Evolutionary conservation across 2,329 filamentous ascomycete species (phyloP).

Genomic region (Trichoderma koningiopsis): DNA sequence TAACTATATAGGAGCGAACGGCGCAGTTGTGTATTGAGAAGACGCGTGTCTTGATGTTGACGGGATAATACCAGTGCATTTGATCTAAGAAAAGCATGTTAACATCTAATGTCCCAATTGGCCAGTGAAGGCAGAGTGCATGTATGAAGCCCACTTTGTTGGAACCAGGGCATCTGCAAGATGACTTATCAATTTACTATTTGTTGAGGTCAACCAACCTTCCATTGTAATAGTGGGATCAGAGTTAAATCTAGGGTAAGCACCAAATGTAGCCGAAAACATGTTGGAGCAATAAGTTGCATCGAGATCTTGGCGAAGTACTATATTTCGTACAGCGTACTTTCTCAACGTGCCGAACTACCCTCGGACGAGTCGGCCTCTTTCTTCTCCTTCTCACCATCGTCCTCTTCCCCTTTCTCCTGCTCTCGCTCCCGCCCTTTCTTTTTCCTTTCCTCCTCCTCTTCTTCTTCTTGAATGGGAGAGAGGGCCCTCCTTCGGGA

Average conservation of each 20-base stretch:
- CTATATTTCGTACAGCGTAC: background rate
- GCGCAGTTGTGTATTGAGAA: background rate
- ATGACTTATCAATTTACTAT: background rate
- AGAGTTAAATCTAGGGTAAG: background rate
- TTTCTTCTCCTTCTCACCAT: background rate
- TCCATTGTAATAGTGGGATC: background rate
- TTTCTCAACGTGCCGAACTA: background rate
- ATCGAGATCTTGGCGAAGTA: background rate
- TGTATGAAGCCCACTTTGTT: background rate
- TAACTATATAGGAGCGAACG: background rate
- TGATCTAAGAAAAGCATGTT: background rate
- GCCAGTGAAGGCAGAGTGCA: background rate
- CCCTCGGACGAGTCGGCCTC: background rate
- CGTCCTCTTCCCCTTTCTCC: background rate
- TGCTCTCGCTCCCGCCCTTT: no score
- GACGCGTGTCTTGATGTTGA: background rate
- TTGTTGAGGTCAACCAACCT: background rate
- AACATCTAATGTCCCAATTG: background rate
- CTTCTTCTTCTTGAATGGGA: background rate
- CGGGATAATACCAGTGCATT: background rate
- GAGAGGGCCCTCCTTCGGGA: background rate
- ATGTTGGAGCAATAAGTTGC: background rate
- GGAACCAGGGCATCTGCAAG: background rate
- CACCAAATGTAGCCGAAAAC: background rate
- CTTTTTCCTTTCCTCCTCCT: background rate